A percentile compares a stretch with the other conserved stretches of the same genome.
Conservation (phyloP, 305 asterid genomes). For the Solanum hybrid region DNA sequence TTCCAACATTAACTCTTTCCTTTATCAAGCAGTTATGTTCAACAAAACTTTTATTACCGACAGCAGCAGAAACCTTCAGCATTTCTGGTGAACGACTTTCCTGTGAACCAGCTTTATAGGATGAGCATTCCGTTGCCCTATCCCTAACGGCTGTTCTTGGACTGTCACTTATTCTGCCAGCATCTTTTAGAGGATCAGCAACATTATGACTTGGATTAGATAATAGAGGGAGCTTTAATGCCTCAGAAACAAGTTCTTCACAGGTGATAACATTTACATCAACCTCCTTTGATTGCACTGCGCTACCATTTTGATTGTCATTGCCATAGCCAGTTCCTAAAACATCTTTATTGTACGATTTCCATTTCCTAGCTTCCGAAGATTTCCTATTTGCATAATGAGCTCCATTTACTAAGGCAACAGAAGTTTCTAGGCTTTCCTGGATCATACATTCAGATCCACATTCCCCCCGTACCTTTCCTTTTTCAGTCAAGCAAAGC, state of each 20-base stretch:
- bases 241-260: constrained; percentile 71
- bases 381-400: constrained; percentile 24
- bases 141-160: constrained; percentile 19
- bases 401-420: constrained; percentile 33
- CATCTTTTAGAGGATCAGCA: constrained; percentile 21
- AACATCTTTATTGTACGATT: constrained; percentile 28
- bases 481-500: constrained; percentile 41
- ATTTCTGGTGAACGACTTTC: constrained; percentile 15
- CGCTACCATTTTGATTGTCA: constrained; percentile 14
- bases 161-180: constrained; percentile 11
- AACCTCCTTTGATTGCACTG: constrained; percentile 34
- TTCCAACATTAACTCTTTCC: background rate
- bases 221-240: constrained; percentile 68
- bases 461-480: constrained; percentile 26
- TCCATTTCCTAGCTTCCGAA: constrained; percentile 32
- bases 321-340: constrained; percentile 17
- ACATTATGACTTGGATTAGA: constrained; percentile 28
- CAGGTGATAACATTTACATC: constrained; percentile 36
- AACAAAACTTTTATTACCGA: constrained; percentile 10
- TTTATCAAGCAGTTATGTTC: background rate
- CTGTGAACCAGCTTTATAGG: constrained; percentile 27
- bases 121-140: constrained; percentile 28
- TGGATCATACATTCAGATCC: constrained; percentile 31
- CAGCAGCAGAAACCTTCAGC: constrained; percentile 16
- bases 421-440: constrained; percentile 26